Percentiles rank a stretch among this genome's conserved stretches.
Evolutionary conservation across 2,329 filamentous ascomycete genomes (phyloP).

Genomic region (Epicoccum nigrum): DNA sequence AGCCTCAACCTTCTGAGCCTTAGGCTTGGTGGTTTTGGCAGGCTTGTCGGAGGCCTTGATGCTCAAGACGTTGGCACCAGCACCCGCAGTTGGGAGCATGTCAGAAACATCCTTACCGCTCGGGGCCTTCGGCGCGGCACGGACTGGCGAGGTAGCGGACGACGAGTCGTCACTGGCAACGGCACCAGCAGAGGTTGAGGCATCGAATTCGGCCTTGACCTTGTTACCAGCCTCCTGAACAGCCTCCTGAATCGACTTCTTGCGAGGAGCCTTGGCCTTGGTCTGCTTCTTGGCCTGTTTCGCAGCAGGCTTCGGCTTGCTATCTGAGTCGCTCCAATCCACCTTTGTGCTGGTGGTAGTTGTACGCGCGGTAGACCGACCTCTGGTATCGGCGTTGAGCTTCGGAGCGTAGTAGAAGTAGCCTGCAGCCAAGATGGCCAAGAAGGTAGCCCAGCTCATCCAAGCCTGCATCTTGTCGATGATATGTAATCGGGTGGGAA

Average conservation of each 20-base stretch:
- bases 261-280: constrained; percentile 44
- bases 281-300: constrained; percentile 31
- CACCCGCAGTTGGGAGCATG: constrained; percentile 79
- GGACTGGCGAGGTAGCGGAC: constrained; percentile 66
- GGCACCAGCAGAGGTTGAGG: constrained; percentile 71
- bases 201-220: constrained; percentile 37
- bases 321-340: constrained; percentile 38
- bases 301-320: constrained; percentile 32
- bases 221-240: constrained; percentile 44
- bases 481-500: not conserved
- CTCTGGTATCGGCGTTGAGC: constrained; percentile 28
- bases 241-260: constrained; percentile 45
- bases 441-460: constrained; percentile 43
- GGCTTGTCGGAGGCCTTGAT: constrained; percentile 71
- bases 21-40: constrained; percentile 64
- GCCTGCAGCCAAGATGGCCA: constrained; percentile 36
- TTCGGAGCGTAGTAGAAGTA: constrained; percentile 42
- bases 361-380: constrained; percentile 37
- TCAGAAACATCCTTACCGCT: constrained; percentile 77
- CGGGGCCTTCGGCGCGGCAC: constrained; percentile 51
- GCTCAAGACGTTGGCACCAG: constrained; percentile 76
- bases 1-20: constrained; percentile 60
- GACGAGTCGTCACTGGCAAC: constrained; percentile 82
- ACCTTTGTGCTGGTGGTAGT: constrained; percentile 28
- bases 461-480: constrained; percentile 38